Percentiles rank a stretch among this genome's conserved stretches.
Conservation (phyloP, 768 basidiomycete genomes). For the Kwoniella europaea region DNA sequence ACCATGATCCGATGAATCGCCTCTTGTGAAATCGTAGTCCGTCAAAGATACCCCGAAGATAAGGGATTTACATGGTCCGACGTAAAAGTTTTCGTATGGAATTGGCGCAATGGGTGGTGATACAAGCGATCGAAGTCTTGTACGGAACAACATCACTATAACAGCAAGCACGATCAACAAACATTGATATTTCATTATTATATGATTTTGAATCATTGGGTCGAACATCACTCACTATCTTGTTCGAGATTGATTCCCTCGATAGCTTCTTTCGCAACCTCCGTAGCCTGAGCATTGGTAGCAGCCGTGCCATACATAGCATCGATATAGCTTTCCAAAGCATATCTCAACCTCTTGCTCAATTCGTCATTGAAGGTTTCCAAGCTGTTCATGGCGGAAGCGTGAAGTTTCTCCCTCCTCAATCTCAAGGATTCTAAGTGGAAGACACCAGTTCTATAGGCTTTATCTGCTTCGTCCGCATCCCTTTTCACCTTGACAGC, state of each 20-base stretch:
- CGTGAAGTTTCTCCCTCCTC: slow-evolving; percentile 77
- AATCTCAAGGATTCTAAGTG: slow-evolving; percentile 90
- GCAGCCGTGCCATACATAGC: slow-evolving; percentile 77
- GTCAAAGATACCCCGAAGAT: slow-evolving; percentile 87
- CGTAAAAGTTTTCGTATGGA: slow-evolving; percentile 59
- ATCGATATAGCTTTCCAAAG: slow-evolving; percentile 76
- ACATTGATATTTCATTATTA: not conserved
- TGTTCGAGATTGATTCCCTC: slow-evolving; percentile 72
- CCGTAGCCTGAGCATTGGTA: slow-evolving; percentile 75
- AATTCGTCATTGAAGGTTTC: slow-evolving; percentile 79
- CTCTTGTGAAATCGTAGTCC: slow-evolving; percentile 84
- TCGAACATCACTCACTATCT: slow-evolving; percentile 65
- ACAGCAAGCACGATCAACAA: not conserved
- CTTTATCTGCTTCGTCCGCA: slow-evolving; percentile 86
- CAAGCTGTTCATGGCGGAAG: slow-evolving; percentile 83
- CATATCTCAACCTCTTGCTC: slow-evolving; percentile 67
- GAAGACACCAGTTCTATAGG: slow-evolving; percentile 86
- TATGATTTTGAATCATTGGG: too few relatives aligned
- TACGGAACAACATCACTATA: slow-evolving; percentile 42
- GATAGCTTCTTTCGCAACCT: slow-evolving; percentile 68
- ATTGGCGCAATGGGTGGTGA: slow-evolving; percentile 38
- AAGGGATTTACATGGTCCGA: slow-evolving; percentile 84
- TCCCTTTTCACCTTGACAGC: slow-evolving; percentile 84
- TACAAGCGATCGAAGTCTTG: slow-evolving; percentile 26
- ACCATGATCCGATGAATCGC: slow-evolving; percentile 68